These are phyloP conservation scores for Sphaerulina populicola DNA, from an alignment of 2,329 filamentous ascomycete genomes.

Conservation along the genomic window DNA sequence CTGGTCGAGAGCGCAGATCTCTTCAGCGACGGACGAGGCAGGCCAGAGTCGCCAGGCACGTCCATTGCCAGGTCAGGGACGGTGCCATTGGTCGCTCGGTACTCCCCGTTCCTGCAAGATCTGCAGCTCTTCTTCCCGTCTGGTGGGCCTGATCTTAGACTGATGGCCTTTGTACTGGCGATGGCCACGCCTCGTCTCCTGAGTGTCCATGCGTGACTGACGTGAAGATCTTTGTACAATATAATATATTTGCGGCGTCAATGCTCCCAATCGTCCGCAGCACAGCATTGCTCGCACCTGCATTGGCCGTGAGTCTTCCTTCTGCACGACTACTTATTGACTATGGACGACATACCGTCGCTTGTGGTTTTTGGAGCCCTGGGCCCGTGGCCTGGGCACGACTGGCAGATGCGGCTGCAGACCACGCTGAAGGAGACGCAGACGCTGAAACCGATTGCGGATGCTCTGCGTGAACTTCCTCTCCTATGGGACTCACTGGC, in stretches of 20 bases:
- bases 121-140: neutral
- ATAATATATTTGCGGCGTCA: neutral
- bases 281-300: neutral
- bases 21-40: neutral
- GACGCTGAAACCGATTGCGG: neutral
- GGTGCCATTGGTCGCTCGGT: slow-evolving; percentile 2
- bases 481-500: neutral
- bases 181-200: neutral
- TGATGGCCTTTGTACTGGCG: neutral
- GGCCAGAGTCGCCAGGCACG: too few species aligned
- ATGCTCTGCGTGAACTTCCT: slow-evolving; percentile 2
- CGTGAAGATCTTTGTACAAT: neutral
- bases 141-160: neutral
- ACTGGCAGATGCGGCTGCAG: neutral
- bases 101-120: neutral
- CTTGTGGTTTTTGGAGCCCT: slow-evolving; percentile 1
- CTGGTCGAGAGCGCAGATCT: too few species aligned
- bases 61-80: too few species aligned
- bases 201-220: neutral
- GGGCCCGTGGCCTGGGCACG: neutral
- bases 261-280: neutral
- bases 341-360: neutral
- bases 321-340: neutral
- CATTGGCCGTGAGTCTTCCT: neutral
- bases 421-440: neutral